Conservation (phyloP, 2,329 filamentous ascomycete genomes). For the Trichoderma sp. region DNA sequence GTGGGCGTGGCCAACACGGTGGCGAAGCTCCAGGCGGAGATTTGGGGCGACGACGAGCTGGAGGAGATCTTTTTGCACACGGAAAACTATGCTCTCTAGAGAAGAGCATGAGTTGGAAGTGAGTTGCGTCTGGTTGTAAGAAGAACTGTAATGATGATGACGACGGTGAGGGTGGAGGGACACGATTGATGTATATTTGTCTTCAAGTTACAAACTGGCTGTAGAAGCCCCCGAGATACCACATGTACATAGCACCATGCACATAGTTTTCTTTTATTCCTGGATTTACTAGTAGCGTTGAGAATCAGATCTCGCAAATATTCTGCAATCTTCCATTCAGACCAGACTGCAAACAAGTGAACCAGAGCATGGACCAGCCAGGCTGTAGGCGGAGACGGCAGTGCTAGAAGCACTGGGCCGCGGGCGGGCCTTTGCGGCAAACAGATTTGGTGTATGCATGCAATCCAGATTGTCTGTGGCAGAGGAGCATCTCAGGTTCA, state of each 20-base stretch:
- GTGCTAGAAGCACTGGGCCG: too few relatives aligned
- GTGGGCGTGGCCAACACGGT: conserved; percentile 86
- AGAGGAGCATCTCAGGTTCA: too few relatives aligned
- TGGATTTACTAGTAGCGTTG: background rate
- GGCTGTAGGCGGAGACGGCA: too few relatives aligned
- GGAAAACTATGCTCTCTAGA: conserved; percentile 85
- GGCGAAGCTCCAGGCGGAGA: conserved; percentile 76
- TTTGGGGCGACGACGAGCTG: conserved; percentile 74
- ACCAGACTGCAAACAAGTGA: background rate
- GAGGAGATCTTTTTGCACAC: conserved; percentile 95
- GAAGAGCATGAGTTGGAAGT: background rate
- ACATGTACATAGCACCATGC: conserved; percentile 21
- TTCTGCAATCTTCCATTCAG: background rate
- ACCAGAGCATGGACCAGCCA: too few relatives aligned
- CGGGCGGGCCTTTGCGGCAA: too few relatives aligned
- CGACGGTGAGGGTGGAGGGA: background rate
- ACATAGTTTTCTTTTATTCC: conserved; percentile 6
- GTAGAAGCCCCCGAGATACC: conserved; percentile 26
- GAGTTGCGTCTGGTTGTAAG: conserved; percentile 12
- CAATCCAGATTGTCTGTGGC: too few relatives aligned
- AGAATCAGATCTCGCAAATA: background rate
- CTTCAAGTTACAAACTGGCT: conserved; percentile 19
- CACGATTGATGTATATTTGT: conserved; percentile 26
- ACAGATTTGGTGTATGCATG: too few relatives aligned
- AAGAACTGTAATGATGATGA: background rate